A percentile compares a stretch with the other conserved stretches of the same genome.
phyloP scores from a whole-genome alignment of 1,284 basidiomycete genomes.

The Heterobasidion irregulare region DNA sequence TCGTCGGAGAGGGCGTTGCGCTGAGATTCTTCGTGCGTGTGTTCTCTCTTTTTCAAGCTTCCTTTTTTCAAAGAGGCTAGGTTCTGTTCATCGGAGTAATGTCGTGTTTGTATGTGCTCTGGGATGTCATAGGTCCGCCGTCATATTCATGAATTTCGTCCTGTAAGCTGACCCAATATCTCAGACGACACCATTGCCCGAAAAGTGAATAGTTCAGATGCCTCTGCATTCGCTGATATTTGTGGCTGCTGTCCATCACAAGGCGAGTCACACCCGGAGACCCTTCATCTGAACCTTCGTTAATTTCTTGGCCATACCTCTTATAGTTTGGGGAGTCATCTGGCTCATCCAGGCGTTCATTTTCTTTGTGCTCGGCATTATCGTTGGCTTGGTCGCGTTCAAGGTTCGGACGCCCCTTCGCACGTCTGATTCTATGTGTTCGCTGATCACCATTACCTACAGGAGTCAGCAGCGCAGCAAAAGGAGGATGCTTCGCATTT shows the following conservation, averaged over 20 bases:
- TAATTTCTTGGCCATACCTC: background rate
- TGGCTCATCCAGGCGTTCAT: constrained; percentile 80
- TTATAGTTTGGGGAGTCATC: constrained; percentile 76
- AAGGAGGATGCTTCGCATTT: constrained; percentile 43
- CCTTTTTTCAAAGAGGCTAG: constrained; percentile 29
- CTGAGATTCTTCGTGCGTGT: constrained; percentile 60
- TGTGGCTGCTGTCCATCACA: constrained; percentile 76
- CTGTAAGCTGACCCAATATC: background rate
- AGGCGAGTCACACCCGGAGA: constrained; percentile 27
- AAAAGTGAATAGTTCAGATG: constrained; percentile 91
- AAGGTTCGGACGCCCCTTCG: constrained; percentile 42
- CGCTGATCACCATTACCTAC: background rate
- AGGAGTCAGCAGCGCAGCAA: constrained; percentile 53
- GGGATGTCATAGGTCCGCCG: constrained; percentile 75
- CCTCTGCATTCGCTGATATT: constrained; percentile 81
- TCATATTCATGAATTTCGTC: background rate
- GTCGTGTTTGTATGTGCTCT: constrained; percentile 82
- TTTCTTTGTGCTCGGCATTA: constrained; percentile 78
- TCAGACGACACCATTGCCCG: constrained; percentile 83
- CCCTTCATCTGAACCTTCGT: background rate
- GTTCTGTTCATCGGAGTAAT: constrained; percentile 94
- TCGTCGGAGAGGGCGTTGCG: constrained; percentile 66
- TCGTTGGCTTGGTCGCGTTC: constrained; percentile 83
- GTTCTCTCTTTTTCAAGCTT: constrained; percentile 2
- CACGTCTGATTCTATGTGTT: background rate